These are phyloP conservation scores for Coemansia sp. DNA, from an alignment of 192 early-diverging fungal genomes.

Conservation along the genomic window DNA sequence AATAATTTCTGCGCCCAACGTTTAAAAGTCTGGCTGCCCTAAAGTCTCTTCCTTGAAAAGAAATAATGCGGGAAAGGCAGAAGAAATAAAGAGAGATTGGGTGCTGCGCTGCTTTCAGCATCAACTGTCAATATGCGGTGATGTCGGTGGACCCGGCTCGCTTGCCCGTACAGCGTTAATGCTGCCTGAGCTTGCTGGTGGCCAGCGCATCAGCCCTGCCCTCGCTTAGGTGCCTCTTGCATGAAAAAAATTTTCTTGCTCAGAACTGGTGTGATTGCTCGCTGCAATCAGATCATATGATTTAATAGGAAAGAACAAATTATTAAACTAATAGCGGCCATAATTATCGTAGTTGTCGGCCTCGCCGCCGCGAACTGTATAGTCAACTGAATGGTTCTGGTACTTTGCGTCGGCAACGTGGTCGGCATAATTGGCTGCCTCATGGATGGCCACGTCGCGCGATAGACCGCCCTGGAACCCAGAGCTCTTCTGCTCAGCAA, in stretches of 20 bases:
- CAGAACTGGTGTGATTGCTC: not conserved
- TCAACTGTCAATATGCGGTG: not conserved
- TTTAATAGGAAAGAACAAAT: not conserved
- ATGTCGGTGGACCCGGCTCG: not conserved
- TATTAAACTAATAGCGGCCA: not conserved
- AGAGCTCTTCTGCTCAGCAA: conserved; percentile 47
- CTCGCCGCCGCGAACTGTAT: conserved; percentile 20
- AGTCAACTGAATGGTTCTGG: conserved; percentile 6
- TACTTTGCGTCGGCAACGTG: conserved; percentile 24
- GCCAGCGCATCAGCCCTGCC: not conserved
- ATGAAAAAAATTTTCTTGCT: conserved; percentile 3
- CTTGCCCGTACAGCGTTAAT: not conserved
- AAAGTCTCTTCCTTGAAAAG: conserved; percentile 7
- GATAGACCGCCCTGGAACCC: conserved; percentile 43
- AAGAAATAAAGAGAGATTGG: conserved; percentile 1
- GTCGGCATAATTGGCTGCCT: conserved; percentile 26
- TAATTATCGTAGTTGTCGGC: conserved; percentile 25
- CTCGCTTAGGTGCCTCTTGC: not conserved
- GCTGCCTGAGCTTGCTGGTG: conserved; percentile 7
- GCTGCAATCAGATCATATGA: conserved; percentile 4
- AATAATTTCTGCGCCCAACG: conserved; percentile 5
- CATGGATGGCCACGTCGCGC: conserved; percentile 40
- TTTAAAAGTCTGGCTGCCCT: not conserved
- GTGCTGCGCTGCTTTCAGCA: not conserved
- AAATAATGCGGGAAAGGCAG: conserved; percentile 6